phyloP scores from a whole-genome alignment of 225 moss, liverwort and hornwort species.

The Pleurozium schreberi region DNA sequence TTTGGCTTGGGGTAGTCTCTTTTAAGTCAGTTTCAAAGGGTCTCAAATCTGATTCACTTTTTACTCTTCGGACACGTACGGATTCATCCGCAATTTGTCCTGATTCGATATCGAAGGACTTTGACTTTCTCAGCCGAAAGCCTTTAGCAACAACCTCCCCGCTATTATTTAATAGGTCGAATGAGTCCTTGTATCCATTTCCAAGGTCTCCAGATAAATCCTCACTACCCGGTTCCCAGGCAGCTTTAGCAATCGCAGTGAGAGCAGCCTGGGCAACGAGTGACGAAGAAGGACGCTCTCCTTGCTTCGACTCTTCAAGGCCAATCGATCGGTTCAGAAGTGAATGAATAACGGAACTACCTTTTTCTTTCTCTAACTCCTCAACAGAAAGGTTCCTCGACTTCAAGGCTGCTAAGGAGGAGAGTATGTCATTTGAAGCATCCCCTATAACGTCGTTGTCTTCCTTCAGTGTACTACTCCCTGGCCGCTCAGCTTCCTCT shows the following conservation, averaged over 20 bases:
- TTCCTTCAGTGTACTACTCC: background rate
- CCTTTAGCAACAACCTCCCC: constrained; percentile 23
- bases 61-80: constrained; percentile 10
- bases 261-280: constrained; percentile 62
- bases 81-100: background rate
- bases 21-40: constrained; percentile 1
- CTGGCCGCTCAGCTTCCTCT: background rate
- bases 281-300: constrained; percentile 39
- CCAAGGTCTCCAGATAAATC: background rate
- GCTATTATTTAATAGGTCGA: constrained; percentile 8
- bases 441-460: background rate
- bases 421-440: constrained; percentile 5
- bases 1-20: too few relatives aligned
- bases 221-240: constrained; percentile 15
- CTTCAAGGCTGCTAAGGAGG: constrained; percentile 20
- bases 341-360: constrained; percentile 31
- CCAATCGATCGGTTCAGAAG: constrained; percentile 60
- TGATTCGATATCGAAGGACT: constrained; percentile 1
- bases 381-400: background rate
- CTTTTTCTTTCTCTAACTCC: constrained; percentile 11
- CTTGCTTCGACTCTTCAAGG: constrained; percentile 27
- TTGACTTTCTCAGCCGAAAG: constrained; percentile 16
- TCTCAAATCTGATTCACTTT: constrained; percentile 38
- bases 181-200: constrained; percentile 3
- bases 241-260: constrained; percentile 50